Conservation (phyloP, 441 rosid species). For the Pelargonium citronellum region DNA sequence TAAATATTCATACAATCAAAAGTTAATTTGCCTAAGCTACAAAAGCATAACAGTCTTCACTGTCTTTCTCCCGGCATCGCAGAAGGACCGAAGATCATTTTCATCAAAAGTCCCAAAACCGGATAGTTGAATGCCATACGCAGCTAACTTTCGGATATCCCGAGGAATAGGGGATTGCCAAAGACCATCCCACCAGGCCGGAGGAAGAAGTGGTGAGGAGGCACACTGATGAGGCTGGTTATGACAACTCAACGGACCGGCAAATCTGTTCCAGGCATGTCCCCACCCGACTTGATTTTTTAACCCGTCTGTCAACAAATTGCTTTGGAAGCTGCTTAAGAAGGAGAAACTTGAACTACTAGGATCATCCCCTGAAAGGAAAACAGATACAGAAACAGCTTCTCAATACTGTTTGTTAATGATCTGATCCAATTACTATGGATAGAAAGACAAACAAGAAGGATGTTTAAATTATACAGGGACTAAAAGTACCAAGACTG, state of each 20-base stretch:
- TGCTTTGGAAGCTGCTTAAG: constrained; percentile 81
- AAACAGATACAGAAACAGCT: constrained; percentile 4
- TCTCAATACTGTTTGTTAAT: not conserved
- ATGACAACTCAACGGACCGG: constrained; percentile 79
- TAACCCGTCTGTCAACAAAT: constrained; percentile 59
- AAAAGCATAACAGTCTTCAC: constrained; percentile 42
- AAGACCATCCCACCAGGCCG: constrained; percentile 93
- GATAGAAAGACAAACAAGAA: constrained; percentile 9
- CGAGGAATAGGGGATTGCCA: constrained; percentile 89
- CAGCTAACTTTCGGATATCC: constrained; percentile 51
- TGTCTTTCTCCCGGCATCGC: constrained; percentile 49
- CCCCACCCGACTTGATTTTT: constrained; percentile 88
- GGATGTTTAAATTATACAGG: constrained; percentile 6
- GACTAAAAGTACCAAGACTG: constrained; percentile 46
- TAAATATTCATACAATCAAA: too few relatives aligned
- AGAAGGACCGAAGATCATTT: constrained; percentile 46
- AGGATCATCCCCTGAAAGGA: constrained; percentile 52
- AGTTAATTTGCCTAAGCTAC: constrained; percentile 13
- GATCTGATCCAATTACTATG: not conserved
- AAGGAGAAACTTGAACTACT: constrained; percentile 50
- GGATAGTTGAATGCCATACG: constrained; percentile 61
- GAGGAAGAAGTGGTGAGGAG: constrained; percentile 76
- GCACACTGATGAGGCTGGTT: constrained; percentile 78
- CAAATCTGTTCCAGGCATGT: constrained; percentile 88
- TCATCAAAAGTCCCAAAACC: constrained; percentile 67